Base-by-base conservation (phyloP, 1,139 yeast species). In the Yamadazyma spencermartinsiae region DNA sequence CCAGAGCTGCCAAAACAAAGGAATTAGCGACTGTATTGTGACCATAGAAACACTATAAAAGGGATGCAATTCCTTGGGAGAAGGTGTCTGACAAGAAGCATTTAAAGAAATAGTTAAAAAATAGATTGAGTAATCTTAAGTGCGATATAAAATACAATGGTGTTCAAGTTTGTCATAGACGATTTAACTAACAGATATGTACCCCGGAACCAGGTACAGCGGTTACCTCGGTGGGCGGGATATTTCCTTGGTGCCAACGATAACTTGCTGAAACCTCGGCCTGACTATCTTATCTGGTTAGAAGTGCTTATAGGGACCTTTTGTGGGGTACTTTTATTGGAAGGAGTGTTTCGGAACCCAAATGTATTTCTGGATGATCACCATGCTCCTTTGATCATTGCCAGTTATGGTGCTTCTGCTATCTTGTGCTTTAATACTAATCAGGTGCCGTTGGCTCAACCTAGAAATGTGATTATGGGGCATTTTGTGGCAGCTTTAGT, bases 381-480 rank as follows among this genome's bases (percentile, higher is more conserved):
- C 40, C 56, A 67, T 43, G 75, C 80, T 0, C 83, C 85, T 0
- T 58, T 67, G n/a, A 63, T 82, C 7, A 65, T 82, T 26, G 87
- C 88, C 2, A 70, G 79, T 46, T 79, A 74, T 49, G 87, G 86
- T 10, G 89, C 89, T 1, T 65, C 82, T 1, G 85, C 87, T 2
- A 76, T 82, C 29, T 61, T 82, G 16, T 65, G 80, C 34, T 82
- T 76, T 58, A 82, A 82, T 52, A 76, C 80, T 0, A 62, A 66
- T 13, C 71, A 58, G 33, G 76, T 76, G 0, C 88, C 89, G 1
- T 60, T 82, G 36, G 80, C 86, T 1, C 89, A 82, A 58, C 89
- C 89, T 0, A 58, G 88, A 38, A 79, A 75, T 53, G 63, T 82
- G 0, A 43, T 82, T 5, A 38, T 74, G 36, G 88, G 88, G 3